Base-by-base conservation (phyloP, 108 stramenopile species). In the Epithemia pelagica region DNA sequence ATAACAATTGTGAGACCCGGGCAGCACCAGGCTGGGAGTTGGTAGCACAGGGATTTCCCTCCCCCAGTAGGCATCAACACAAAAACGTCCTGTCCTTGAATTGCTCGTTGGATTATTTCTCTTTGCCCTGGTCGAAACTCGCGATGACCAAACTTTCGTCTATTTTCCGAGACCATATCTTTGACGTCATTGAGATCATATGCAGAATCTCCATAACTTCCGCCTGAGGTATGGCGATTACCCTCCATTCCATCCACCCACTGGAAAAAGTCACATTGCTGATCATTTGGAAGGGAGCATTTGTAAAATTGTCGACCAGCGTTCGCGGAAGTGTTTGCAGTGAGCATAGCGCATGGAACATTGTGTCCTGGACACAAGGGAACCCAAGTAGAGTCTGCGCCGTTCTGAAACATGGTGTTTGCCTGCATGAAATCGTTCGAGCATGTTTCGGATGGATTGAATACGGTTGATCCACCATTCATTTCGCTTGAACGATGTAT, bases 11-110 rank as follows among this genome's bases (percentile, higher is more conserved):
- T 74, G 32, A 98, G 53, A 5, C 96, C 97, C 0, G 94, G 94
- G 57, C 82, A 82, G 64, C 95, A 95, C 87, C 91, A 95, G 10
- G 97, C 98, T 21, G 99, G 98, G 32, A 99, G 76, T 81, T 98
- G 97, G 70, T 96, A 96, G 68, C 96, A 97, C 21, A 97, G 70
- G 1, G 76, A 81, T 62, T 94, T 91, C 7, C 90, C 91, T 24
- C 97, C 98, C 18, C 98, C 99, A 2, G 99, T 99, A 0, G 96
- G 96, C 97, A 99, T 98, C 46, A 99, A 78, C 20, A 97, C 97
- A 69, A 99, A 99, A 29, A 91, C 95, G 72, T 99, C 99, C 32
- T 78, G 63, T 0, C 96, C 95, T 30, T 68, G 52, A 72, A 99
- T 80, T 27, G 98, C 96, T 66, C 85, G 81, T 66, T 92, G 75